Conservation (phyloP, 495 filamentous ascomycete species). For the Penicillium fimorum region DNA sequence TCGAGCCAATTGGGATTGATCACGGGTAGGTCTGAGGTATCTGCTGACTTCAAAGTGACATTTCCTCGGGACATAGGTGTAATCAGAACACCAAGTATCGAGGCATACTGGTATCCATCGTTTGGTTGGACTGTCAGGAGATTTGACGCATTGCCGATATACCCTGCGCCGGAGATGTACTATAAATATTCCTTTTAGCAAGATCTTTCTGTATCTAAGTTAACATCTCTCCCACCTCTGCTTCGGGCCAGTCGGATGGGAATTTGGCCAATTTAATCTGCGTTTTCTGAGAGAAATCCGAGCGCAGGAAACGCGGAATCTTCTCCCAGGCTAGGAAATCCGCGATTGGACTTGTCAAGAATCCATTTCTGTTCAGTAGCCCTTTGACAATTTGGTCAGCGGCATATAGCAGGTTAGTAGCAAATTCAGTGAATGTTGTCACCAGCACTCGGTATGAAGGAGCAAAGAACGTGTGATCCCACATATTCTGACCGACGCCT, state of each 20-base stretch:
- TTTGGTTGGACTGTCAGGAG: slow-evolving; percentile 34
- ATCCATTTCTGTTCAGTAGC: slow-evolving; percentile 23
- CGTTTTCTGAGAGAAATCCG: slow-evolving; percentile 22
- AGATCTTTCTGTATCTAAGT: neutral
- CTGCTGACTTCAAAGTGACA: slow-evolving; percentile 48
- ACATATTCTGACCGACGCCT: slow-evolving; percentile 50
- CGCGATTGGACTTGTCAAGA: slow-evolving; percentile 34
- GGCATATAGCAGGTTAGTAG: slow-evolving; percentile 13
- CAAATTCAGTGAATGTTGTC: slow-evolving; percentile 21
- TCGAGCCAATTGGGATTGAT: slow-evolving; percentile 57
- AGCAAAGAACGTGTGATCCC: slow-evolving; percentile 39
- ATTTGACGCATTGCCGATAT: slow-evolving; percentile 39
- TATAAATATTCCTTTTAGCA: slow-evolving; percentile 21
- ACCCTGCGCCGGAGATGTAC: slow-evolving; percentile 39
- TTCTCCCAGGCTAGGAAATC: slow-evolving; percentile 53
- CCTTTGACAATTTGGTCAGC: slow-evolving; percentile 14
- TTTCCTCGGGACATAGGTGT: slow-evolving; percentile 55
- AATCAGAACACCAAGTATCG: slow-evolving; percentile 40
- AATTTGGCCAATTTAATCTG: slow-evolving; percentile 32
- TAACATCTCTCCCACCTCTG: slow-evolving; percentile 39
- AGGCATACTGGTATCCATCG: slow-evolving; percentile 49
- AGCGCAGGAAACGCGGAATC: slow-evolving; percentile 35
- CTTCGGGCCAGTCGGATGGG: slow-evolving; percentile 58
- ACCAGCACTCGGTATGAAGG: slow-evolving; percentile 23
- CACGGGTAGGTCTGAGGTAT: slow-evolving; percentile 45